Base-by-base conservation (phyloP, 2,329 filamentous ascomycete species). In the Pseudogymnoascus sp. region DNA sequence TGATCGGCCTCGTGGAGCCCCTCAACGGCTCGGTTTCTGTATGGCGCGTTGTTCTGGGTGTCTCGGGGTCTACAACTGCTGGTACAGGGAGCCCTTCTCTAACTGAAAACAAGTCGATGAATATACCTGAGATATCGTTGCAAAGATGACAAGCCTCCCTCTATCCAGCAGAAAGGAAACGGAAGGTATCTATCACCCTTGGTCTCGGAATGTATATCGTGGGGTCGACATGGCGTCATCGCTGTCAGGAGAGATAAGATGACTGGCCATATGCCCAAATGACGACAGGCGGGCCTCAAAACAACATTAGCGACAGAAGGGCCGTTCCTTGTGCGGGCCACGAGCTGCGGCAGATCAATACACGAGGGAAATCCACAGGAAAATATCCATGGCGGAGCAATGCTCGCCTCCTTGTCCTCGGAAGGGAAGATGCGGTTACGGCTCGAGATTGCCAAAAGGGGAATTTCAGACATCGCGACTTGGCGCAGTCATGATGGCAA, bases 51-150 rank as follows among this genome's bases (percentile, higher is more conserved):
- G 25, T 50, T 50, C 22, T 50, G 43, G 43, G 30, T 50, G n/a
- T 30, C 25, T 25, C 25, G 8, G 25, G 30, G n/a, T 50, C 30
- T n/a, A 50, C 43, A 3, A 50, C 72, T 50, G 69, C 72, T n/a
- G 75, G 75, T 64, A 77, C 76, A 0, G 70, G 75, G 18, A 69
- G 69, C 78, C 77, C 20, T 78, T 78, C 62, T 63, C 68, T 25
- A 64, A 74, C 47, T 77, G 75, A 74, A 71, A 75, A 63, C 68
- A 68, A 38, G 69, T 75, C 59, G 75, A 80, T 57, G 61, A 63
- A 12, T 68, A 70, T 2, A 75, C 77, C 64, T 74, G 74, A 62
- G 75, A 77, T 59, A 66, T 77, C 25, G 69, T 77, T 63, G 58
- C 62, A 58, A 66, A 70, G 58, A 73, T 77, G 72, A 75, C 71